Conservation (phyloP, 2,329 filamentous ascomycete genomes). For the Monilinia vaccinii-corymbosi region DNA sequence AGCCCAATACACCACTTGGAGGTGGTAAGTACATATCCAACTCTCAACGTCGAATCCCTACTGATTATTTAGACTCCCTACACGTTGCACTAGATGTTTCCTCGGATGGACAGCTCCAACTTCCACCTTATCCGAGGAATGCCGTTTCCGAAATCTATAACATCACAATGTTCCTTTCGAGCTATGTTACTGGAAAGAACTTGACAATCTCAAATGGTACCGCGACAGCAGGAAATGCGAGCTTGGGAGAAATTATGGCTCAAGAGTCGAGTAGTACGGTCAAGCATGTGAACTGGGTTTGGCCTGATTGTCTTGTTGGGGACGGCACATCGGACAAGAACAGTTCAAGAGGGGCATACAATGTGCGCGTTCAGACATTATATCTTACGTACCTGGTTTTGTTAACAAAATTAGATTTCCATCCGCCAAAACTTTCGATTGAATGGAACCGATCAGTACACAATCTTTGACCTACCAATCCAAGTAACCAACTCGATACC, state of each 20-base stretch:
- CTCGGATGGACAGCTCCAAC: slow-evolving; percentile 52
- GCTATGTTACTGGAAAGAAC: slow-evolving; percentile 52
- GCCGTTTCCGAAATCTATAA: slow-evolving; percentile 50
- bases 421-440: slow-evolving; percentile 63
- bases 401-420: slow-evolving; percentile 41
- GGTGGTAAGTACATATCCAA: slow-evolving; percentile 40
- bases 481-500: slow-evolving; percentile 57
- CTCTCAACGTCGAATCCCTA: not conserved
- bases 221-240: slow-evolving; percentile 40
- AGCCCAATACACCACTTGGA: slow-evolving; percentile 54
- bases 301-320: slow-evolving; percentile 60
- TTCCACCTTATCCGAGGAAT: slow-evolving; percentile 45
- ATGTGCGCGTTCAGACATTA: slow-evolving; percentile 29
- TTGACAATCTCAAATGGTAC: slow-evolving; percentile 61
- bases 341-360: slow-evolving; percentile 53
- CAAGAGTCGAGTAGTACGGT: slow-evolving; percentile 60
- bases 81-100: slow-evolving; percentile 60
- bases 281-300: slow-evolving; percentile 65
- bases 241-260: slow-evolving; percentile 51
- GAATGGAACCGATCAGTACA: slow-evolving; percentile 56
- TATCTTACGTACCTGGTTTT: not conserved
- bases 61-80: slow-evolving; percentile 34
- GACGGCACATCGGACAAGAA: slow-evolving; percentile 33
- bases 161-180: slow-evolving; percentile 59
- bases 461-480: slow-evolving; percentile 62